Percentiles rank a stretch among this genome's conserved stretches.
phyloP scores from a whole-genome alignment of 2,329 filamentous ascomycete species.

The Colletotrichum noveboracense region DNA sequence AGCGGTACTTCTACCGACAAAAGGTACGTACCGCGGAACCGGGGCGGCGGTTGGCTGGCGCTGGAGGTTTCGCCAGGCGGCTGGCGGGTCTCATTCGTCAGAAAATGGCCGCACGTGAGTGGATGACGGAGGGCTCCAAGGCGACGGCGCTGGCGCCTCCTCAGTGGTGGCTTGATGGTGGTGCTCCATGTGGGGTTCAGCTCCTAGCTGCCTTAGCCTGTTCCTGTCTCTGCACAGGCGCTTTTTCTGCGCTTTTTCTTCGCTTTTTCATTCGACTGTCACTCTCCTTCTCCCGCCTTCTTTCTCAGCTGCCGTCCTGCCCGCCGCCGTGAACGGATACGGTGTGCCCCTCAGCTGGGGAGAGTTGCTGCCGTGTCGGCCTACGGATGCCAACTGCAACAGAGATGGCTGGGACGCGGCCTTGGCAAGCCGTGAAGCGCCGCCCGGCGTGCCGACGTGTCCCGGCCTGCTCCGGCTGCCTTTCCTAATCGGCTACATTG shows the following conservation, averaged over 20 bases:
- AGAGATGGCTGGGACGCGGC: neutral
- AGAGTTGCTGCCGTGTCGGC: neutral
- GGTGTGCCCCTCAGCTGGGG: neutral
- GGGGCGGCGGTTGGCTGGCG: neutral
- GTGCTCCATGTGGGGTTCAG: neutral
- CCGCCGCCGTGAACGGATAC: neutral
- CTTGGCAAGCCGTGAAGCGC: neutral
- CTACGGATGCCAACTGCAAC: neutral
- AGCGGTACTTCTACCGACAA: neutral
- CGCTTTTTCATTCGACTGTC: neutral
- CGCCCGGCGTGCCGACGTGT: neutral
- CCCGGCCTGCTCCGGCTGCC: neutral
- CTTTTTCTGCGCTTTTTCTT: neutral
- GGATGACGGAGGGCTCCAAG: neutral
- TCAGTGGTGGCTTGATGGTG: neutral
- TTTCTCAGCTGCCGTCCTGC: neutral
- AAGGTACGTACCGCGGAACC: neutral
- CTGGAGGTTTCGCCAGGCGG: conserved; percentile 7
- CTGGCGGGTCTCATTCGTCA: conserved; percentile 4
- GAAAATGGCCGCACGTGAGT: conserved; percentile 1
- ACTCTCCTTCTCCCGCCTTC: neutral
- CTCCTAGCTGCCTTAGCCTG: neutral
- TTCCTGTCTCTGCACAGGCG: neutral
- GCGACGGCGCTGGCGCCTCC: neutral
- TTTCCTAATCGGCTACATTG: neutral